These are phyloP conservation scores for Neoconidiobolus thromboides DNA, from an alignment of 371 early-diverging fungal species.

Conservation along the genomic window DNA sequence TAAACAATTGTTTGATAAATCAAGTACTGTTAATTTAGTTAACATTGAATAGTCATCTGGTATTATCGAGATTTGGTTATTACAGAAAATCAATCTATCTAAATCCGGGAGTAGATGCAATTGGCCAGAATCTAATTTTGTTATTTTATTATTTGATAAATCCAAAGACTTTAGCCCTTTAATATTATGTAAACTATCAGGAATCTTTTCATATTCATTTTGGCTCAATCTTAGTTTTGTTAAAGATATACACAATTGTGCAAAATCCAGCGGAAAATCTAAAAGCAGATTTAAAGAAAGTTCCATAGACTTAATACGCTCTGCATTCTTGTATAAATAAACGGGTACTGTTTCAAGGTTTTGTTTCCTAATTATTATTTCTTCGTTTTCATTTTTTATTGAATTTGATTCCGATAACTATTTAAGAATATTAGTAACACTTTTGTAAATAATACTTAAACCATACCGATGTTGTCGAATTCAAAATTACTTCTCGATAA, in stretches of 20 bases:
- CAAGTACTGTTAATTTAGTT: slow-evolving; percentile 39
- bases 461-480: background rate
- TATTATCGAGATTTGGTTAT: slow-evolving; percentile 49
- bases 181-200: slow-evolving; percentile 33
- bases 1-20: slow-evolving; percentile 61
- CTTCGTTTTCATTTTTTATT: background rate
- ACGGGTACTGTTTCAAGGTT: slow-evolving; percentile 55
- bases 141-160: slow-evolving; percentile 53
- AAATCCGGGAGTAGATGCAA: slow-evolving; percentile 34
- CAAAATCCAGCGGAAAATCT: slow-evolving; percentile 55
- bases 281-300: slow-evolving; percentile 45
- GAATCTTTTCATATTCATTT: slow-evolving; percentile 39
- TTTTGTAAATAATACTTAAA: no score
- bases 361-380: slow-evolving; percentile 31
- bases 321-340: slow-evolving; percentile 38
- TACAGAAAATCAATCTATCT: slow-evolving; percentile 37
- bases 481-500: slow-evolving; percentile 26
- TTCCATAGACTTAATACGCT: slow-evolving; percentile 38
- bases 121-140: slow-evolving; percentile 29
- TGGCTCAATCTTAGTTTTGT: slow-evolving; percentile 40
- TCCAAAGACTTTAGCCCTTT: slow-evolving; percentile 40
- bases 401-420: background rate
- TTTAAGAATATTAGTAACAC: no score
- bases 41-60: slow-evolving; percentile 40
- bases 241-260: slow-evolving; percentile 40